Evolutionary conservation across 1,139 yeast species (phyloP), one percentile per base, ranked within the genome.

Genomic region (Pichia sp.): DNA sequence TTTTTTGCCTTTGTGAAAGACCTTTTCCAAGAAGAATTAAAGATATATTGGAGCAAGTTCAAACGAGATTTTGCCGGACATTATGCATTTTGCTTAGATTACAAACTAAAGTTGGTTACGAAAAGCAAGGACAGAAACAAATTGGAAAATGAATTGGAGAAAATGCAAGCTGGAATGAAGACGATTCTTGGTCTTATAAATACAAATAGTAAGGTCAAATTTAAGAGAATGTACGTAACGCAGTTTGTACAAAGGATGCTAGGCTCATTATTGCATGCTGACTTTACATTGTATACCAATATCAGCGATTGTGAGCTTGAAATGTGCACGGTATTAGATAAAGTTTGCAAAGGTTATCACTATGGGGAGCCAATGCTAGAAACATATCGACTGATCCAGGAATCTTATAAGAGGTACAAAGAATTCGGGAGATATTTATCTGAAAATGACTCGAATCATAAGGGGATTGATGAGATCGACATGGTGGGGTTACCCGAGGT

Each of bases 271-370:
- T 52, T 24, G 29, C 38, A 36, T 3, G 6, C 45, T 5, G 36
- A 52, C 43, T 50, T 42, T 24, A 29, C 33, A 6, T 10, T 46
- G 4, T 42, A 16, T 27, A 53, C 47, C 3, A 55, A 55, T 36
- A 46, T 53, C 5, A n/a, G 31, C n/a, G 58, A 55, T 29, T 50
- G 56, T 43, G 58, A 55, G 16, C 17, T 8, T 17, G 55, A 54
- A 42, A 33, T 51, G 9, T 17, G 9, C 4, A 33, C 24, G 8
- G 6, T 20, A 17, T n/a, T 52, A 29, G 50, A 51, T 34, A 8
- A 9, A 10, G 7, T 43, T n/a, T 46, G 33, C 36, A 9, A 8
- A 40, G 34, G 30, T 10, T 41, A 41, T 30, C 38, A 41, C 14
- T 41, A 12, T 48, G 46, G 38, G 3, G 43, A 43, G 12, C 16